These are phyloP conservation scores for Chenopodium album DNA, from an alignment of 148 eudicot genomes.

Conservation along the genomic window DNA sequence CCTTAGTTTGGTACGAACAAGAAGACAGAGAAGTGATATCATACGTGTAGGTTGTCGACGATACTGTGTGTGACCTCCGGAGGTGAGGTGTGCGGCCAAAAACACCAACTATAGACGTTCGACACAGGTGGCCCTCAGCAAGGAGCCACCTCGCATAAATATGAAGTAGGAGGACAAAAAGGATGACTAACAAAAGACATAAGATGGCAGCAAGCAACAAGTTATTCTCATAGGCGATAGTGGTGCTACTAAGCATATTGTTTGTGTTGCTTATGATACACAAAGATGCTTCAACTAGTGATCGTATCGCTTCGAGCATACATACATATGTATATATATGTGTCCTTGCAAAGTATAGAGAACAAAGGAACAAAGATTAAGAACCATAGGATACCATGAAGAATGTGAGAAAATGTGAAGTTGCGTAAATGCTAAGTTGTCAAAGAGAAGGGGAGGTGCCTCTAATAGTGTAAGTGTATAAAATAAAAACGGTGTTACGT, in stretches of 20 bases:
- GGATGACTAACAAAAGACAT: constrained; percentile 52
- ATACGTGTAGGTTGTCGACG: constrained; percentile 24
- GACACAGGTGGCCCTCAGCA: constrained; percentile 34
- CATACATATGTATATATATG: neutral
- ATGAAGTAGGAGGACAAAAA: constrained; percentile 61
- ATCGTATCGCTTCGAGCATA: neutral
- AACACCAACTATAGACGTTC: constrained; percentile 2
- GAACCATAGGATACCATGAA: constrained; percentile 13
- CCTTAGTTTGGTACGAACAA: constrained; percentile 26
- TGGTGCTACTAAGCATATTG: constrained; percentile 22
- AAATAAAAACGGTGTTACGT: neutral
- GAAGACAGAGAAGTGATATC: constrained; percentile 10
- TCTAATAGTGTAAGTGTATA: neutral
- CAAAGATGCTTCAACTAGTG: neutral
- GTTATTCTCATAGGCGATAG: constrained; percentile 45
- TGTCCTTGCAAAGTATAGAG: neutral
- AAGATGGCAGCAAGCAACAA: constrained; percentile 57
- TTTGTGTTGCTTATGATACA: neutral
- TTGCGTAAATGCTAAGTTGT: constrained; percentile 16
- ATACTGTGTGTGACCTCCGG: constrained; percentile 17
- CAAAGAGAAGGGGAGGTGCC: neutral
- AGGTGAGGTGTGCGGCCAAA: constrained; percentile 16
- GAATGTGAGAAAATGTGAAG: constrained; percentile 25
- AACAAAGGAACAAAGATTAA: neutral
- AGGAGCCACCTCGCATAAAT: constrained; percentile 61